These are phyloP conservation scores for Cyclotella atomus DNA, from an alignment of 108 stramenopile species.

Conservation along the genomic window DNA sequence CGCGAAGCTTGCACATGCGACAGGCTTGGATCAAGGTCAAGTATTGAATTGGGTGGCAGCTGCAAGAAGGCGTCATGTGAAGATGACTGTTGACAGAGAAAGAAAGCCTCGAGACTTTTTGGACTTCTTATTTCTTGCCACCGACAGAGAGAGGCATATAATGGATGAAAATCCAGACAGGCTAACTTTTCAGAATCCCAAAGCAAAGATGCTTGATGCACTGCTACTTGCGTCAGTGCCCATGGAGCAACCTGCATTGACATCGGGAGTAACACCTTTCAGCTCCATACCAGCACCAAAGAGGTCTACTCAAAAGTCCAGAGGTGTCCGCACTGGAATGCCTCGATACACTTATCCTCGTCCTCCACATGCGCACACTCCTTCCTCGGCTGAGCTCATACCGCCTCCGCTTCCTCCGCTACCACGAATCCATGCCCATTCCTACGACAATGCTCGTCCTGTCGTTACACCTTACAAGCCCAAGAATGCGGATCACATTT, in stretches of 20 bases:
- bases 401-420: background rate
- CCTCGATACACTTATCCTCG: slow-evolving; percentile 14
- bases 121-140: slow-evolving; percentile 62
- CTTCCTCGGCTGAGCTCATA: background rate
- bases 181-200: background rate
- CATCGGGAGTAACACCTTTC: background rate
- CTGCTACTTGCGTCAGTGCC: slow-evolving; percentile 4
- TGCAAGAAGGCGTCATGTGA: slow-evolving; percentile 62
- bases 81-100: slow-evolving; percentile 48
- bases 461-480: background rate
- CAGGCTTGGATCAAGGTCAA: slow-evolving; percentile 22
- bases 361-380: slow-evolving; percentile 1
- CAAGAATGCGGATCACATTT: slow-evolving; percentile 16
- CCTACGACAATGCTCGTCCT: background rate
- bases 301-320: background rate
- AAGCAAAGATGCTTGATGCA: slow-evolving; percentile 4
- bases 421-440: background rate
- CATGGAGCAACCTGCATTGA: background rate
- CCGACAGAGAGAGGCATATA: slow-evolving; percentile 54
- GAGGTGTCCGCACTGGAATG: background rate
- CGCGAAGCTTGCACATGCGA: background rate
- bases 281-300: background rate
- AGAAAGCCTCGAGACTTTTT: slow-evolving; percentile 73
- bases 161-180: slow-evolving; percentile 9
- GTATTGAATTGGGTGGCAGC: slow-evolving; percentile 61